A percentile compares a stretch with the other conserved stretches of the same genome.
Conservation (phyloP, 257 asterid genomes). For the Verbena officinalis region DNA sequence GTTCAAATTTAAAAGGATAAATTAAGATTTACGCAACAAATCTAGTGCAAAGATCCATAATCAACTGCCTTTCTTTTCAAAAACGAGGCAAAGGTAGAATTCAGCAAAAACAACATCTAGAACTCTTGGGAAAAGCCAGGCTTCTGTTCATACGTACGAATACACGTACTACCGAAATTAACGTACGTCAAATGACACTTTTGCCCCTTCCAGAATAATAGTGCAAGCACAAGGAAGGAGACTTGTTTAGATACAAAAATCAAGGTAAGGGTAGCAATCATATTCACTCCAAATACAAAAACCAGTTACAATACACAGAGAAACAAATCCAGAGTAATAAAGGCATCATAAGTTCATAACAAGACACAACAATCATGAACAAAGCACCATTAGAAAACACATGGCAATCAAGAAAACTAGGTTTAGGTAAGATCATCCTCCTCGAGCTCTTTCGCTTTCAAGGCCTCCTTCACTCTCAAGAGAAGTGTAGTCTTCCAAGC, state of each 20-base stretch:
- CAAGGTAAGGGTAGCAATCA: constrained; percentile 21
- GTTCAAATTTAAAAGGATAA: neutral
- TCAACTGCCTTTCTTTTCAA: neutral
- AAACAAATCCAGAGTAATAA: constrained; percentile 18
- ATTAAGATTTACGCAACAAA: neutral
- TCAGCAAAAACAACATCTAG: too few species aligned
- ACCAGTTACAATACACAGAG: constrained; percentile 29
- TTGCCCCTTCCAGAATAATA: neutral
- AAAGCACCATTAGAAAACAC: constrained; percentile 14
- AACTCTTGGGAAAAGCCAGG: too few species aligned
- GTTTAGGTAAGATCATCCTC: constrained; percentile 78
- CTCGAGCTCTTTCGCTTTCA: constrained; percentile 69
- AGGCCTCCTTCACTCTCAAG: constrained; percentile 66
- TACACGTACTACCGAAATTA: too few species aligned
- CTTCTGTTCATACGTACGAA: too few species aligned
- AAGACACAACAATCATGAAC: constrained; percentile 21
- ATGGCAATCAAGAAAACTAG: neutral
- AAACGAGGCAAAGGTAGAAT: too few species aligned
- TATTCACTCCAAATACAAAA: constrained; percentile 33
- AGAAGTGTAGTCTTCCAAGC: constrained; percentile 69
- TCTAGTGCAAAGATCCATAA: too few species aligned
- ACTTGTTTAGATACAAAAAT: constrained; percentile 24
- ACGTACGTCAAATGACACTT: neutral
- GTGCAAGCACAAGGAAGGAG: neutral
- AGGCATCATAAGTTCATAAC: constrained; percentile 19